A percentile compares a stretch with the other conserved stretches of the same genome.
Conservation (phyloP, 192 early-diverging fungal genomes). For the Haplosporangium gracile region DNA sequence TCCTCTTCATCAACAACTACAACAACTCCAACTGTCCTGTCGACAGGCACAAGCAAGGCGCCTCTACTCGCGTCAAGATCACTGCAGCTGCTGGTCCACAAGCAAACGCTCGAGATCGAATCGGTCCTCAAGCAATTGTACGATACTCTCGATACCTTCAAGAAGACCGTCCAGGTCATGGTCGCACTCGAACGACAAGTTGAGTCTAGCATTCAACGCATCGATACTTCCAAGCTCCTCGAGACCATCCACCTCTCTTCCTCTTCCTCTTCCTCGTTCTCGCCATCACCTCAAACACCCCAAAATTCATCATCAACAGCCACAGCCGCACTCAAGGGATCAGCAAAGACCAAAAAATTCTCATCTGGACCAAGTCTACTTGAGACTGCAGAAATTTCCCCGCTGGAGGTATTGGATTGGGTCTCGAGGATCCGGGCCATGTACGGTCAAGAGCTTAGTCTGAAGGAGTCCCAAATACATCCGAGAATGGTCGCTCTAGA, state of each 20-base stretch:
- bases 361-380: constrained; percentile 14
- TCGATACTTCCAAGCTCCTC: constrained; percentile 29
- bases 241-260: not conserved
- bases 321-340: not conserved
- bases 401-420: constrained; percentile 50
- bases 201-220: constrained; percentile 30
- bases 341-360: not conserved
- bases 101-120: constrained; percentile 46
- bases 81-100: constrained; percentile 33
- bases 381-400: constrained; percentile 49
- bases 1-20: not conserved
- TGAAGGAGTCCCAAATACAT: constrained; percentile 47
- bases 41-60: not conserved
- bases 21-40: too few species aligned
- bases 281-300: not conserved
- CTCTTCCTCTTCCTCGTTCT: not conserved
- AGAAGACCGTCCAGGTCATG: constrained; percentile 32
- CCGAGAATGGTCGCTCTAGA: constrained; percentile 31
- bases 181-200: constrained; percentile 35
- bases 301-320: not conserved
- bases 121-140: constrained; percentile 33
- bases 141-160: constrained; percentile 36
- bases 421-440: constrained; percentile 41
- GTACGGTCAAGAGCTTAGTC: constrained; percentile 40
- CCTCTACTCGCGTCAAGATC: constrained; percentile 23